Evolutionary conservation across 1,284 basidiomycete genomes (phyloP).

Genomic region (Trichosporon sp.): DNA sequence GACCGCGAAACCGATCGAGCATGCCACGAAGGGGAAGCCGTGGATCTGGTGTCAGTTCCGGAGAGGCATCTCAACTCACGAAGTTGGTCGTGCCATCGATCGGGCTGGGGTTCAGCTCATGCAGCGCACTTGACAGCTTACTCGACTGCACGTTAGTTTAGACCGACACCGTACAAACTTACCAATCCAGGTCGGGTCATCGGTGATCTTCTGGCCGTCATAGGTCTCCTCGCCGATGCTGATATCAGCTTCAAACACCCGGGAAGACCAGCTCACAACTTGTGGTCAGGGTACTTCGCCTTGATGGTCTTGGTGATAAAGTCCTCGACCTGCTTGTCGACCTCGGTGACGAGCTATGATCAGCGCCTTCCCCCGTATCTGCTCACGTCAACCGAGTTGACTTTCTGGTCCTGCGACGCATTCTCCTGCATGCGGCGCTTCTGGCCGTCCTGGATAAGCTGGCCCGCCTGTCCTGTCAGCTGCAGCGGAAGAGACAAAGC

Average conservation of each 20-base stretch:
- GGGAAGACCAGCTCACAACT: slow-evolving; percentile 66
- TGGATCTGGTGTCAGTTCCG: slow-evolving; percentile 41
- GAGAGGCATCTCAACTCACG: slow-evolving; percentile 61
- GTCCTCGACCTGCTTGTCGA: slow-evolving; percentile 89
- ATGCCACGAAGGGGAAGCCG: slow-evolving; percentile 80
- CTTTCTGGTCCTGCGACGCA: slow-evolving; percentile 74
- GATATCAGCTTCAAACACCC: slow-evolving; percentile 23
- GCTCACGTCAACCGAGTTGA: slow-evolving; percentile 76
- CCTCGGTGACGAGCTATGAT: slow-evolving; percentile 81
- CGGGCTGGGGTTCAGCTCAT: slow-evolving; percentile 39
- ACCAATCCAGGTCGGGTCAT: slow-evolving; percentile 83
- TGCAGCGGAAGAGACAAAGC: not conserved
- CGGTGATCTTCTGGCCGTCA: slow-evolving; percentile 72
- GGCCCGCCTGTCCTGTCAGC: slow-evolving; percentile 52
- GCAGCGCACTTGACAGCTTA: slow-evolving; percentile 26
- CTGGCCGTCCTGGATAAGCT: slow-evolving; percentile 58
- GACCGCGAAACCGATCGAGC: slow-evolving; percentile 88
- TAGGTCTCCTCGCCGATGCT: slow-evolving; percentile 92
- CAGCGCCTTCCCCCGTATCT: not conserved
- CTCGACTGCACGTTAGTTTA: slow-evolving; percentile 43
- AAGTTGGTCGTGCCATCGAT: slow-evolving; percentile 80
- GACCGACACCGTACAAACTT: slow-evolving; percentile 55
- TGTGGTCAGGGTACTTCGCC: slow-evolving; percentile 71
- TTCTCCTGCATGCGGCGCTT: slow-evolving; percentile 57
- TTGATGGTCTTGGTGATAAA: slow-evolving; percentile 74